A percentile compares a stretch with the other conserved stretches of the same genome.
phyloP scores from a whole-genome alignment of 2,329 filamentous ascomycete genomes.

The Fusarium anthophilum region DNA sequence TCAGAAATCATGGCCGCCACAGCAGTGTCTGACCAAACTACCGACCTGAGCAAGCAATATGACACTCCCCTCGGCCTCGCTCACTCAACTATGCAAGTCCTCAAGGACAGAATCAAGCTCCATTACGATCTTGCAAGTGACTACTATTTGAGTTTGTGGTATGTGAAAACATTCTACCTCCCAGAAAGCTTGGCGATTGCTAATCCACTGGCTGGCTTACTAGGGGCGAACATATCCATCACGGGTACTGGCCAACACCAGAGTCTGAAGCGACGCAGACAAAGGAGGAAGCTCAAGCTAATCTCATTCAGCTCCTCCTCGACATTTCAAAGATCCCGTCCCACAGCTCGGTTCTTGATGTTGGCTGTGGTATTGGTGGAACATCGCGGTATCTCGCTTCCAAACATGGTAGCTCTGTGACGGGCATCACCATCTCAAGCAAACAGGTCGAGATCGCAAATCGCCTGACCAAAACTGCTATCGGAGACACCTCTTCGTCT shows the following conservation, averaged over 20 bases:
- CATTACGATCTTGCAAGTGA: slow-evolving; percentile 71
- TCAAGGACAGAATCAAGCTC: slow-evolving; percentile 67
- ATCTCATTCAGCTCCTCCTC: slow-evolving; percentile 65
- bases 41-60: slow-evolving; percentile 56
- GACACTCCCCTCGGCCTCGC: slow-evolving; percentile 56
- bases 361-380: slow-evolving; percentile 69
- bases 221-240: slow-evolving; percentile 72
- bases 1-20: slow-evolving; percentile 17
- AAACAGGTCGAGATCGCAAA: slow-evolving; percentile 68
- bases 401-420: slow-evolving; percentile 61
- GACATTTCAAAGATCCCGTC: slow-evolving; percentile 44
- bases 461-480: slow-evolving; percentile 53
- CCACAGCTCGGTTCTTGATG: slow-evolving; percentile 58
- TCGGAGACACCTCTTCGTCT: slow-evolving; percentile 36
- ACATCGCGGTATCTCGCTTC: slow-evolving; percentile 66
- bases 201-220: slow-evolving; percentile 3
- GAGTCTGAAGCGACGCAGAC: slow-evolving; percentile 57
- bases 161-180: slow-evolving; percentile 22
- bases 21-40: slow-evolving; percentile 33
- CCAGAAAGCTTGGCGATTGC: not conserved
- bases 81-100: slow-evolving; percentile 57
- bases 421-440: slow-evolving; percentile 68
- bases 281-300: slow-evolving; percentile 67
- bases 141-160: slow-evolving; percentile 71
- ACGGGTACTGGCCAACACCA: slow-evolving; percentile 65